These are phyloP conservation scores for Ottelia alismoides DNA, from an alignment of 106 monocot genomes.

Conservation along the genomic window DNA sequence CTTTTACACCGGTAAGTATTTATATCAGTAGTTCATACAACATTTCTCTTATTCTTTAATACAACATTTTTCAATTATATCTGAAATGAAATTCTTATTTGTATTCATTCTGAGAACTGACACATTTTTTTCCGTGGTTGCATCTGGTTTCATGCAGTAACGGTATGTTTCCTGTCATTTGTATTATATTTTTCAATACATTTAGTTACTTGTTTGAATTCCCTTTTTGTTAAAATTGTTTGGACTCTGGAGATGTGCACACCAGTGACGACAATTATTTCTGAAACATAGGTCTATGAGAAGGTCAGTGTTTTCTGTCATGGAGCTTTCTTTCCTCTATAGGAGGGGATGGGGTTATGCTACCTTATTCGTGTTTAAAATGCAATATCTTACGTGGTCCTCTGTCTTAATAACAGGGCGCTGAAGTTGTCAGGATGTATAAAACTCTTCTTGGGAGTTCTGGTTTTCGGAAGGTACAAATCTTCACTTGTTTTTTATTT, in stretches of 20 bases:
- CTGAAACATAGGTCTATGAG: slow-evolving; percentile 67
- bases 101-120: neutral
- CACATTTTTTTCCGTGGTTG: neutral
- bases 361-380: neutral
- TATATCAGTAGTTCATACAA: neutral
- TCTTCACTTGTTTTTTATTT: too few relatives aligned
- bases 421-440: slow-evolving; percentile 99
- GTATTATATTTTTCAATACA: neutral
- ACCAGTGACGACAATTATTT: neutral
- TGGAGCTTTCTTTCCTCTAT: neutral
- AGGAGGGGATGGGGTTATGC: neutral
- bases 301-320: slow-evolving; percentile 48
- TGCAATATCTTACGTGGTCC: too few relatives aligned
- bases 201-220: neutral
- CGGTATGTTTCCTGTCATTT: slow-evolving; percentile 32
- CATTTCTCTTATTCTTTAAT: neutral
- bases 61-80: neutral
- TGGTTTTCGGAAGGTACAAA: slow-evolving; percentile 93
- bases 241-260: too few relatives aligned
- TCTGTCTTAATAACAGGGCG: slow-evolving; percentile 71
- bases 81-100: neutral
- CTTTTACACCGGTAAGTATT: slow-evolving; percentile 76
- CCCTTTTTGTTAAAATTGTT: too few relatives aligned
- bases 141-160: slow-evolving; percentile 30
- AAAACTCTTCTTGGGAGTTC: slow-evolving; percentile 90